Percentiles rank a stretch among this genome's conserved stretches.
Conservation (phyloP, 257 asterid species). For the Ilex asprella region DNA sequence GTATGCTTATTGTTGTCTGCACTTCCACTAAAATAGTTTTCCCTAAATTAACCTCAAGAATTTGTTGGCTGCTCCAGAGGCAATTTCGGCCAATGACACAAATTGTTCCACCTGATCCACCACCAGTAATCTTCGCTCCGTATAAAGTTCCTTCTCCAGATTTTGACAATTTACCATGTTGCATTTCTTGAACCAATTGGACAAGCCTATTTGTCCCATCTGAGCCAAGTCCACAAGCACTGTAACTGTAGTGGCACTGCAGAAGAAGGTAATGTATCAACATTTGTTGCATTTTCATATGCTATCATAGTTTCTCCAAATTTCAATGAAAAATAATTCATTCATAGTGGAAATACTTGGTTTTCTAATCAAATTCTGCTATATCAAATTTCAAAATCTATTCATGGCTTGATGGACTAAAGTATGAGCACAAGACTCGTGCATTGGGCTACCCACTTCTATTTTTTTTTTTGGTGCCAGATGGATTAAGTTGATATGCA, state of each 20-base stretch:
- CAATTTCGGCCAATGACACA: conserved; percentile 79
- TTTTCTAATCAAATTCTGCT: too few species aligned
- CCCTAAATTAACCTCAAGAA: conserved; percentile 48
- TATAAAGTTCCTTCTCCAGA: conserved; percentile 73
- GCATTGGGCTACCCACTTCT: too few species aligned
- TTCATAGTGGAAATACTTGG: not conserved
- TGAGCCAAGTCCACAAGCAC: conserved; percentile 92
- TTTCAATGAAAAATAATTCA: not conserved
- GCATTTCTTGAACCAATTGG: conserved; percentile 86
- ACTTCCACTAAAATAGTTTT: not conserved
- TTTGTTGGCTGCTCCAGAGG: conserved; percentile 65
- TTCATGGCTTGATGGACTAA: too few species aligned
- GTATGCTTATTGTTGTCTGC: too few species aligned
- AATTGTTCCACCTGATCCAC: conserved; percentile 94
- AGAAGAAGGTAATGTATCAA: not conserved
- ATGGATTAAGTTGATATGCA: too few species aligned
- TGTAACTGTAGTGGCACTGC: conserved; percentile 95
- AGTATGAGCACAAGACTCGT: too few species aligned
- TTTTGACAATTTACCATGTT: conserved; percentile 52
- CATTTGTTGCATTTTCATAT: too few species aligned
- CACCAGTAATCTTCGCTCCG: conserved; percentile 94
- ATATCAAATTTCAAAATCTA: too few species aligned
- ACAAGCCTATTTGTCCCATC: conserved; percentile 89
- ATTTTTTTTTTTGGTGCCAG: too few species aligned
- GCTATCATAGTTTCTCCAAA: too few species aligned